Evolutionary conservation across 179 eudicot species (phyloP).

Genomic region (Gypsophila paniculata): DNA sequence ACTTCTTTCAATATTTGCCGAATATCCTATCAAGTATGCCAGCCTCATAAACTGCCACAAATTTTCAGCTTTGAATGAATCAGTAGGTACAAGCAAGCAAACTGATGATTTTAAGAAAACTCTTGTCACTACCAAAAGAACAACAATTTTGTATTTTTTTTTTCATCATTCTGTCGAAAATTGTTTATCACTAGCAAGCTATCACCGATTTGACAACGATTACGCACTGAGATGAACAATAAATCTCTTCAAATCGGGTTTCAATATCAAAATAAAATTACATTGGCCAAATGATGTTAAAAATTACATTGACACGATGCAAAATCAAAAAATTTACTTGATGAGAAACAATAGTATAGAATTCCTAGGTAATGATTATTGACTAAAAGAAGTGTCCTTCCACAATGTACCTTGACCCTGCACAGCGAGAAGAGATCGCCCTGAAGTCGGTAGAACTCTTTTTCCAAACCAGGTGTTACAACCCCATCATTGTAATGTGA

Average conservation of each 20-base stretch:
- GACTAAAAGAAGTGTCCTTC: not conserved
- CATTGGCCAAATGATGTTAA: not conserved
- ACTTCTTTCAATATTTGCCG: slow-evolving; percentile 77
- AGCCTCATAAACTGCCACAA: slow-evolving; percentile 92
- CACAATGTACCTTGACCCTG: slow-evolving; percentile 64
- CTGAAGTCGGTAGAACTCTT: slow-evolving; percentile 83
- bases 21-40: slow-evolving; percentile 91
- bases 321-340: not conserved
- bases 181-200: no score
- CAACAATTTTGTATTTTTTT: no score
- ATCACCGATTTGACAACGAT: no score
- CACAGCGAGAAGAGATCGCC: slow-evolving; percentile 88
- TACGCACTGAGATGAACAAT: not conserved
- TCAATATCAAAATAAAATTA: not conserved
- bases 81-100: not conserved
- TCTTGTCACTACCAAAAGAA: no score
- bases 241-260: not conserved
- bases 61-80: not conserved
- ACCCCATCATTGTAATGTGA: slow-evolving; percentile 61
- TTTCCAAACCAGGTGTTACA: slow-evolving; percentile 69
- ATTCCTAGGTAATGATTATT: no score
- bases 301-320: not conserved
- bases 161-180: no score
- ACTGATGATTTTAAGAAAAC: not conserved
- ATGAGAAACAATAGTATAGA: no score